These are phyloP conservation scores for Trifolium subterraneum DNA, from an alignment of 306 rosid species.

Conservation along the genomic window DNA sequence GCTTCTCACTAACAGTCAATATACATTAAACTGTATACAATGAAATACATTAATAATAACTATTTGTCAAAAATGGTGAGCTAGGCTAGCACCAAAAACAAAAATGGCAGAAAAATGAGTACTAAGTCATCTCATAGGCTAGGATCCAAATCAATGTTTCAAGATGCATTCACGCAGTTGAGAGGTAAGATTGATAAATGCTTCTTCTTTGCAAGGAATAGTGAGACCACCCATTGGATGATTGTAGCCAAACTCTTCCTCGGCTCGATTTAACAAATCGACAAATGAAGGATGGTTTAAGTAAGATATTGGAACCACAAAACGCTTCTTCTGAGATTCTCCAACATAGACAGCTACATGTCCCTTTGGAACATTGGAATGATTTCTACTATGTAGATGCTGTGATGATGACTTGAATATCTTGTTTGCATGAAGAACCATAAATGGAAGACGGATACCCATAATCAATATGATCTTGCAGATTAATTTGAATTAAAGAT, in stretches of 20 bases:
- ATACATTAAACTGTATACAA: conserved; percentile 24
- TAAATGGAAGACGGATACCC: conserved; percentile 61
- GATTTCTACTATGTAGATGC: conserved; percentile 41
- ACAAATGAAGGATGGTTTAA: conserved; percentile 71
- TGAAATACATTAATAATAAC: background rate
- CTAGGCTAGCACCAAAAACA: background rate
- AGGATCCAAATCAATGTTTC: background rate
- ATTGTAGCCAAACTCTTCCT: conserved; percentile 77
- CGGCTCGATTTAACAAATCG: conserved; percentile 59
- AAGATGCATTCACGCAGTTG: conserved; percentile 46
- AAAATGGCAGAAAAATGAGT: background rate
- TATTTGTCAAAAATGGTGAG: conserved; percentile 19
- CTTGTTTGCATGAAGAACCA: conserved; percentile 50
- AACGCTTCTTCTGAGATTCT: conserved; percentile 63
- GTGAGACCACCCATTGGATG: conserved; percentile 81
- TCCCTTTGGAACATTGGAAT: conserved; percentile 66
- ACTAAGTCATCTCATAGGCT: too few relatives aligned
- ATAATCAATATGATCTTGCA: conserved; percentile 5
- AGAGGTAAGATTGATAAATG: conserved; percentile 66
- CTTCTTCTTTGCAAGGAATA: conserved; percentile 77
- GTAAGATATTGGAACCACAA: conserved; percentile 70
- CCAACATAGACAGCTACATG: conserved; percentile 78
- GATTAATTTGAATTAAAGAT: background rate
- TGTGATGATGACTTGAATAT: conserved; percentile 49
- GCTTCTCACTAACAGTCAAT: background rate